Percentiles rank a stretch among this genome's conserved stretches.
Conservation (phyloP, 2,329 filamentous ascomycete species). For the Botryotinia narcissicola region DNA sequence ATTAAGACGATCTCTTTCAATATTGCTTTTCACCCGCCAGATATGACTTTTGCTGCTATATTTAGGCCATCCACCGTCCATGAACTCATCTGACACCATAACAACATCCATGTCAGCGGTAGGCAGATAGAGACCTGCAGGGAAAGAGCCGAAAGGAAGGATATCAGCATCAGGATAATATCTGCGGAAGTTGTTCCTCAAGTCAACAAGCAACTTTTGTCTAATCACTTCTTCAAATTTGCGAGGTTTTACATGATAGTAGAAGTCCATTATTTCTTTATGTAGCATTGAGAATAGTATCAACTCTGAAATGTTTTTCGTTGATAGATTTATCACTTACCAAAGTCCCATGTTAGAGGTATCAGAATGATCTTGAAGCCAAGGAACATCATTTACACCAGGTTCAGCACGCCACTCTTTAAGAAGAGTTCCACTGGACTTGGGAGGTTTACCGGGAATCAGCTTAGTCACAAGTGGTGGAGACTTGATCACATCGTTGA, state of each 20-base stretch:
- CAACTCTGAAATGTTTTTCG: conserved; percentile 17
- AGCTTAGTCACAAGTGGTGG: conserved; percentile 32
- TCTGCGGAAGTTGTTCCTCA: conserved; percentile 58
- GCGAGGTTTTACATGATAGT: conserved; percentile 75
- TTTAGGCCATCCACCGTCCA: conserved; percentile 50
- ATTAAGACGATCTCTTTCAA: conserved; percentile 57
- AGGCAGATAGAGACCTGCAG: conserved; percentile 71
- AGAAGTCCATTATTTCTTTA: conserved; percentile 87
- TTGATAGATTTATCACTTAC: conserved; percentile 43
- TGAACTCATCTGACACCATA: conserved; percentile 62
- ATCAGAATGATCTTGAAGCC: conserved; percentile 58
- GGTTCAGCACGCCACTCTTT: conserved; percentile 44
- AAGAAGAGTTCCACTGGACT: conserved; percentile 38
- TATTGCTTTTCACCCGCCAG: conserved; percentile 58
- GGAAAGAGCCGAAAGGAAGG: conserved; percentile 87
- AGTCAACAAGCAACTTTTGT: conserved; percentile 65
- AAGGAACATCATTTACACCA: conserved; percentile 54
- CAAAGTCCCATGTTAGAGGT: conserved; percentile 54
- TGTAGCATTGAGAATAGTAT: conserved; percentile 60
- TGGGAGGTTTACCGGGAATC: conserved; percentile 26
- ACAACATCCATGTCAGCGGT: conserved; percentile 94
- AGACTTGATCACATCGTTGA: conserved; percentile 59
- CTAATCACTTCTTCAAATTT: conserved; percentile 76
- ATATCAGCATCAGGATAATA: conserved; percentile 60
- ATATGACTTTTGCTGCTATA: conserved; percentile 43